Evolutionary conservation across 495 filamentous ascomycete species (phyloP).

Genomic region (Daldinia caldariorum): DNA sequence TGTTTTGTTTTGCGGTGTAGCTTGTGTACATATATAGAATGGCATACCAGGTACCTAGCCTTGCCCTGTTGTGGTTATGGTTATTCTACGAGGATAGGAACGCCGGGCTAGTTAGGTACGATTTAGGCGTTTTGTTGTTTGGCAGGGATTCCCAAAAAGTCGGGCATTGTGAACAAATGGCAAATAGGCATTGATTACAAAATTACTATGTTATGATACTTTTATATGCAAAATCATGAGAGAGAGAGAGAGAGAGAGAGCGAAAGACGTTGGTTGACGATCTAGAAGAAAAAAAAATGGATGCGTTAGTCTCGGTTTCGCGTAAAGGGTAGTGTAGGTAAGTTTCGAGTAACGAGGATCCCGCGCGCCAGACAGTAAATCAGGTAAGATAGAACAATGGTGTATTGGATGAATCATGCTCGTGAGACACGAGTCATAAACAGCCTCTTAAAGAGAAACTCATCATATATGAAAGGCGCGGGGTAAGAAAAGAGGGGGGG

Average conservation of each 20-base stretch:
- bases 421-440: slow-evolving; percentile 56
- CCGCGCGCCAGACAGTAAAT: slow-evolving; percentile 27
- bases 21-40: slow-evolving; percentile 21
- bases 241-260: no score
- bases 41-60: slow-evolving; percentile 9
- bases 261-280: neutral
- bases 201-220: slow-evolving; percentile 15
- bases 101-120: neutral
- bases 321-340: neutral
- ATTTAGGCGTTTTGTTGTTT: slow-evolving; percentile 25
- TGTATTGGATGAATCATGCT: slow-evolving; percentile 56
- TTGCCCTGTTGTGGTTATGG: neutral
- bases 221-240: neutral
- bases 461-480: slow-evolving; percentile 42
- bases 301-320: slow-evolving; percentile 16
- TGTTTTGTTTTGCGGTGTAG: slow-evolving; percentile 9
- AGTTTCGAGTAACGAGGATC: neutral
- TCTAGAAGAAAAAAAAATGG: slow-evolving; percentile 3
- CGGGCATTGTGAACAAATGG: neutral
- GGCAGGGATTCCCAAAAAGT: slow-evolving; percentile 2
- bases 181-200: slow-evolving; percentile 1
- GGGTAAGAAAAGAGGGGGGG: neutral
- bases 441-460: slow-evolving; percentile 56
- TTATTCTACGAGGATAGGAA: slow-evolving; percentile 6
- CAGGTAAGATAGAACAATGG: slow-evolving; percentile 59